Conservation (phyloP, 2,329 filamentous ascomycete species). For the Nigrospora sphaerica region DNA sequence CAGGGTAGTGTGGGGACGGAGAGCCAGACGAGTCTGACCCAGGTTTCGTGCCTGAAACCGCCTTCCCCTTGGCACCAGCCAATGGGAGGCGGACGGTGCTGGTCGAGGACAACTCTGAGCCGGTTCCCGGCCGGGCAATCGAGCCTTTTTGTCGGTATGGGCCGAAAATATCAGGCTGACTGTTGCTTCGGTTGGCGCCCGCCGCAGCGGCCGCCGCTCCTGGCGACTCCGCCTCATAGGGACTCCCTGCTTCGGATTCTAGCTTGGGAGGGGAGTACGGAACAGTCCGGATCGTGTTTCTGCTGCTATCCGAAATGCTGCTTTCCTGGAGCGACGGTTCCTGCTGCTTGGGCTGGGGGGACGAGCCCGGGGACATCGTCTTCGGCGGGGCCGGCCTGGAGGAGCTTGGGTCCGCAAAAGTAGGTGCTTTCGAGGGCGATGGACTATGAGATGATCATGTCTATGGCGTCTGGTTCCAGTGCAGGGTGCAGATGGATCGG, state of each 20-base stretch:
- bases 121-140: conserved; percentile 1
- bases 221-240: conserved; percentile 9
- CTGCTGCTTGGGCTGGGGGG: conserved; percentile 14
- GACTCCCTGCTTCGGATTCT: conserved; percentile 15
- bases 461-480: no score
- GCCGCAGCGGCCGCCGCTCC: conserved; percentile 8
- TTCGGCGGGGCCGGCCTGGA: conserved; percentile 12
- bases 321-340: conserved; percentile 30
- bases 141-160: no score
- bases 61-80: conserved; percentile 25
- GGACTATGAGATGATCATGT: conserved; percentile 8
- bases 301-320: conserved; percentile 32
- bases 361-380: conserved; percentile 23
- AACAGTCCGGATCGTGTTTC: conserved; percentile 37
- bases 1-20: conserved; percentile 28
- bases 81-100: conserved; percentile 25
- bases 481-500: no score
- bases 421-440: conserved; percentile 6
- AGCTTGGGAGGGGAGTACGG: conserved; percentile 39
- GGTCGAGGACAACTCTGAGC: conserved; percentile 26
- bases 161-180: no score
- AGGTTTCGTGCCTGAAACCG: conserved; percentile 40
- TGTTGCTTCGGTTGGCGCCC: conserved; percentile 1
- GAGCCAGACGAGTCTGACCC: conserved; percentile 23
- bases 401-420: conserved; percentile 2